phyloP scores from a whole-genome alignment of 2,329 filamentous ascomycete genomes.

The Colletotrichum noveboracense region DNA sequence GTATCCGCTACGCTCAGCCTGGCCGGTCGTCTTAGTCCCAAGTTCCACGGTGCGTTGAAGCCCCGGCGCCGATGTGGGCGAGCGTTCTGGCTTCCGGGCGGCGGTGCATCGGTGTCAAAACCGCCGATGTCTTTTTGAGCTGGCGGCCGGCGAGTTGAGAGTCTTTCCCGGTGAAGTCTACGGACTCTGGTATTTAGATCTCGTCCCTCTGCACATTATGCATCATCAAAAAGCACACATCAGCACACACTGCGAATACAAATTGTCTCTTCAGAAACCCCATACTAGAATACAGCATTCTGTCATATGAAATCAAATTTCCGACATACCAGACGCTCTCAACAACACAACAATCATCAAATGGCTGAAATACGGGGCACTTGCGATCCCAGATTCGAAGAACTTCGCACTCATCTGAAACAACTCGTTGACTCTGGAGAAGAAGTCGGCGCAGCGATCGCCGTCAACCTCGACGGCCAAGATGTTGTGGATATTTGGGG shows the following conservation, averaged over 20 bases:
- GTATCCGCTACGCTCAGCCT: neutral
- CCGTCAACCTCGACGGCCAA: conserved; percentile 42
- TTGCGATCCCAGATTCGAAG: conserved; percentile 38
- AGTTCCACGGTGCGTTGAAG: neutral
- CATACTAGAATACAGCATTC: neutral
- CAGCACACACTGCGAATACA: neutral
- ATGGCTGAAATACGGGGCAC: conserved; percentile 30
- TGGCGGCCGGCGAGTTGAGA: neutral
- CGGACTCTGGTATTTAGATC: neutral
- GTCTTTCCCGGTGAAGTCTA: neutral
- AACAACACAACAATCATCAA: neutral
- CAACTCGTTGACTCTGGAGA: conserved; percentile 36
- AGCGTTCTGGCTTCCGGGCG: no score
- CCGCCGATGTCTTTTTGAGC: neutral
- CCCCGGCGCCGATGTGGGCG: neutral
- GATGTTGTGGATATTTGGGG: conserved; percentile 51
- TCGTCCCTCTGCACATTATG: neutral
- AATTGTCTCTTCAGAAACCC: neutral
- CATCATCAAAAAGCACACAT: neutral
- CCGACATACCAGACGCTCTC: neutral
- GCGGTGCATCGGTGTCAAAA: neutral
- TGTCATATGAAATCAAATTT: neutral
- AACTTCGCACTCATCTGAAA: conserved; percentile 37
- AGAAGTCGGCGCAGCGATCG: conserved; percentile 49
- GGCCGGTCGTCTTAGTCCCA: neutral